phyloP scores from a whole-genome alignment of 2,329 filamentous ascomycete genomes.

The Didymellaceae sp. region DNA sequence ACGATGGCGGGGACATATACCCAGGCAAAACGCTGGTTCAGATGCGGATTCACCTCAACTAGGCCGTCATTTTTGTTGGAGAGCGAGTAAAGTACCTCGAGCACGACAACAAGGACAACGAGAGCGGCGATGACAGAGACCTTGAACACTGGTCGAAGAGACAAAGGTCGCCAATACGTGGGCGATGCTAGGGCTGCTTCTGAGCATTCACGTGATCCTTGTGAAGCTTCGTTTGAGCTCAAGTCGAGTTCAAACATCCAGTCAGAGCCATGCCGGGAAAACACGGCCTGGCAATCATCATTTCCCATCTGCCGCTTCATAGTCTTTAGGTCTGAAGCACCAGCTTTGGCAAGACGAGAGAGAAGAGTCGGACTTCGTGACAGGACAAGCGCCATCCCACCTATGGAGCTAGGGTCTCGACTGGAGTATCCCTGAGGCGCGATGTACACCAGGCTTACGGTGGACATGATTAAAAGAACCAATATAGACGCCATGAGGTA shows the following conservation, averaged over 20 bases:
- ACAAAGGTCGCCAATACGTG: constrained; percentile 1
- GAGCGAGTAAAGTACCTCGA: constrained; percentile 1
- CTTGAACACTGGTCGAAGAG: constrained; percentile 2
- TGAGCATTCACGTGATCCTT: not conserved
- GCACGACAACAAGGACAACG: not conserved
- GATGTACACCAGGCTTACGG: not conserved
- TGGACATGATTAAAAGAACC: not conserved
- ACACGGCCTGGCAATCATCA: not conserved
- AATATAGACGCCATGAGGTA: not conserved
- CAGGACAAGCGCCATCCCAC: not conserved
- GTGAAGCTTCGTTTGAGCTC: not conserved
- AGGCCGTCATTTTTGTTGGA: not conserved
- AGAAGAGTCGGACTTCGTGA: not conserved
- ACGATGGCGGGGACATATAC: constrained; percentile 1
- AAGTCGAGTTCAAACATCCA: not conserved
- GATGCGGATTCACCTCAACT: not conserved
- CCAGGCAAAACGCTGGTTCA: constrained; percentile 1
- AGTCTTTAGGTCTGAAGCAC: not conserved
- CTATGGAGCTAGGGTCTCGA: constrained; percentile 1
- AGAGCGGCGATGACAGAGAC: not conserved
- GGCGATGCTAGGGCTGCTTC: not conserved
- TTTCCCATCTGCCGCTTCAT: not conserved
- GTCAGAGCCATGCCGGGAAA: not conserved
- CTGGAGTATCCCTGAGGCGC: not conserved
- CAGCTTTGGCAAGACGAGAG: not conserved